phyloP scores from a whole-genome alignment of 495 filamentous ascomycete genomes.

The Bombardia bombarda region DNA sequence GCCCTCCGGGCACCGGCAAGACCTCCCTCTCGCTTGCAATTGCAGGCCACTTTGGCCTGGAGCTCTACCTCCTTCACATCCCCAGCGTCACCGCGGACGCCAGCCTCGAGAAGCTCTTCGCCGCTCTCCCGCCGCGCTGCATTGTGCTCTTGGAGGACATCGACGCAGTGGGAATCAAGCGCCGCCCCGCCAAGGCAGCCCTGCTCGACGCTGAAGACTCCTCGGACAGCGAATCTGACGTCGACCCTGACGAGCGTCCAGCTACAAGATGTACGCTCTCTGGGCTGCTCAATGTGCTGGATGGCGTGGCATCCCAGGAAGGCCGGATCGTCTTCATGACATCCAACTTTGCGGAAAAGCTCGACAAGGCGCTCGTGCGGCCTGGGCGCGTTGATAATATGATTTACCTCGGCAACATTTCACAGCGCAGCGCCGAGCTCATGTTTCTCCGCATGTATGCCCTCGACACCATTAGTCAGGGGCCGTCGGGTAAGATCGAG shows the following conservation, averaged over 20 bases:
- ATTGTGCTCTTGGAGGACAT: conserved; percentile 64
- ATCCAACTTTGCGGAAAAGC: conserved; percentile 58
- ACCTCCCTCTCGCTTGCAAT: conserved; percentile 55
- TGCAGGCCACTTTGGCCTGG: conserved; percentile 55
- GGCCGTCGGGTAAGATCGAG: conserved; percentile 4
- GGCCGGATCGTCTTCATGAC: conserved; percentile 71
- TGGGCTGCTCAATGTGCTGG: conserved; percentile 62
- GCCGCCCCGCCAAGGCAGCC: conserved; percentile 7
- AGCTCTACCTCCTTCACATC: conserved; percentile 56
- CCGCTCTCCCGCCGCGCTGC: conserved; percentile 50
- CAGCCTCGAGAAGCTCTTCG: conserved; percentile 47
- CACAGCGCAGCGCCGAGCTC: conserved; percentile 29
- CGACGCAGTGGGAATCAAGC: conserved; percentile 49
- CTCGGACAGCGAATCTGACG: conserved; percentile 19
- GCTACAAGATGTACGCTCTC: conserved; percentile 45
- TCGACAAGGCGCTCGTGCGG: conserved; percentile 60
- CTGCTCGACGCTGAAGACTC: conserved; percentile 17
- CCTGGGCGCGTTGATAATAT: conserved; percentile 63
- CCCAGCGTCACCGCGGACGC: conserved; percentile 37
- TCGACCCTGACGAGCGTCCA: conserved; percentile 11
- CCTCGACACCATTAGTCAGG: conserved; percentile 12
- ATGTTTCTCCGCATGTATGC: conserved; percentile 46
- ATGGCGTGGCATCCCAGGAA: conserved; percentile 62
- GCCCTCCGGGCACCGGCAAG: conserved; percentile 62
- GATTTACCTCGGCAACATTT: conserved; percentile 49